Evolutionary conservation across 1,284 basidiomycete species (phyloP), one percentile per base, ranked within the genome.

Genomic region (Kwoniella shivajii): DNA sequence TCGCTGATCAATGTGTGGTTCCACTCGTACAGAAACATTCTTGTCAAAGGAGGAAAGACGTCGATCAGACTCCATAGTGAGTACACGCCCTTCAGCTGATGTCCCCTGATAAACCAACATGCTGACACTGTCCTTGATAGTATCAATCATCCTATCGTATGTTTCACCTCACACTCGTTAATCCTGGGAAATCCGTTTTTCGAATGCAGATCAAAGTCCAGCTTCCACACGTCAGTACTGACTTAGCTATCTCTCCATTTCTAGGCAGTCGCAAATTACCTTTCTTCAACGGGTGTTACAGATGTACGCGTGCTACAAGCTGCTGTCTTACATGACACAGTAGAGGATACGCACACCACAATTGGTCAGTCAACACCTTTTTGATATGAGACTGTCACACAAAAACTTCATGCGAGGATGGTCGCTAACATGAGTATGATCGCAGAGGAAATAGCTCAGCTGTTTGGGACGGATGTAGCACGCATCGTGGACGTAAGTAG

Each of bases 341-440:
- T 80, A 13, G 79, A 80, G 61, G 79, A 80, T 54, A 80, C 78
- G 5, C 68, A 75, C 37, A 76, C 74, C 7, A 73, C 74, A 0
- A 60, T 74, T 1, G 68, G 73, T 65, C 65, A 69, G 65, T 60
- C 29, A 22, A 11, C 6, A 10, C 20, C 20, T 30, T 13, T 10
- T 13, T n/a, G 6, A 13, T 20, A 18, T 27, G 18, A 39, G 1
- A 11, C 34, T 11, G 9, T 18, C 39, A 9, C 14, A 41, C 9
- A 24, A 37, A 38, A 37, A 14, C 48, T 30, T 48, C 38, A 48
- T 11, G 16, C 24, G 26, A 10, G 26, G 27, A 33, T 26, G 29
- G 33, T n/a, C 34, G 44, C 44, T 46, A 29, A 46, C n/a, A 7
- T 45, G 16, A 20, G 11, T 41, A 6, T 18, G 7, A 5, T 14